Conservation (phyloP, 2,329 filamentous ascomycete genomes). For the Tolypocladium cylindrosporum region DNA sequence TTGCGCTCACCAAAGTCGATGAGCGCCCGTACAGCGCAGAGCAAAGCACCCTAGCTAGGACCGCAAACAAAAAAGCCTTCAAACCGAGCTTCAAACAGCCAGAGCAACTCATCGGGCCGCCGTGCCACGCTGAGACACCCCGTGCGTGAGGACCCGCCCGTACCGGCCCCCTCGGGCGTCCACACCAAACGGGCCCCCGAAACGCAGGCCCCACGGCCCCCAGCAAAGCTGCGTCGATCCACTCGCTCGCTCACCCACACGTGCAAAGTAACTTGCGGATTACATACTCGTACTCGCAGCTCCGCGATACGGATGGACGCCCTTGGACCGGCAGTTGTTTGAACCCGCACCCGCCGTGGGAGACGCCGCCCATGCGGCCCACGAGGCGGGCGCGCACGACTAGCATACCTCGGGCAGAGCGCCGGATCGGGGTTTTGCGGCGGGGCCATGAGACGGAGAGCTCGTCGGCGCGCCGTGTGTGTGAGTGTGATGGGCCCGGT, state of each 20-base stretch:
- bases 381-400: too few species aligned
- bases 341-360: neutral
- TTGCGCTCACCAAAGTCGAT: neutral
- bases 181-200: neutral
- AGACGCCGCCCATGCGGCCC: too few species aligned
- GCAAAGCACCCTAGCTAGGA: neutral
- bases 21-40: neutral
- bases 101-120: neutral
- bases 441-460: too few species aligned
- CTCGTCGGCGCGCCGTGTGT: too few species aligned
- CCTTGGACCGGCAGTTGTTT: neutral
- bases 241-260: neutral
- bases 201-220: neutral
- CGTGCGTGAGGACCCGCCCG: neutral
- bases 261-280: too few species aligned
- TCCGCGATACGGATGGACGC: too few species aligned
- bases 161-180: neutral
- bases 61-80: neutral
- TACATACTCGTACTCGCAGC: too few species aligned
- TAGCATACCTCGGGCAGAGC: too few species aligned
- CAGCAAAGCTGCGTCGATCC: neutral
- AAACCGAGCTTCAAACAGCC: neutral
- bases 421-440: too few species aligned
- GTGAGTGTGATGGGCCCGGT: neutral
- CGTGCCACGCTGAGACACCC: neutral